These are phyloP conservation scores for Rubia balearica DNA, from an alignment of 305 asterid species.

Conservation along the genomic window DNA sequence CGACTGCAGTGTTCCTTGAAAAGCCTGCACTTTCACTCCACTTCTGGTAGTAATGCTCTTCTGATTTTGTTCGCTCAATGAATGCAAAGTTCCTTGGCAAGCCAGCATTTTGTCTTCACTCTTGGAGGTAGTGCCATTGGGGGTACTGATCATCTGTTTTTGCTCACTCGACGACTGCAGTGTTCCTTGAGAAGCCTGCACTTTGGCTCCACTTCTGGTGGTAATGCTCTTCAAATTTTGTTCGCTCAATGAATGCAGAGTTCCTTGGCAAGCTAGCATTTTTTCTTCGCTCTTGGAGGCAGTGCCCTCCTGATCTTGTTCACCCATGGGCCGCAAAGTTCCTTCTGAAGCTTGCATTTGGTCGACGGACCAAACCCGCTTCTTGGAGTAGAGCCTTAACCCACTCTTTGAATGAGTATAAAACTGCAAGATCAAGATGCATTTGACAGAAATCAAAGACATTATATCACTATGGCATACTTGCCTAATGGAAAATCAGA, in stretches of 20 bases:
- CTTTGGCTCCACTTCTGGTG: background rate
- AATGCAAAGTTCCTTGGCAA: constrained; percentile 25
- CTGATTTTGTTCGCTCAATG: constrained; percentile 12
- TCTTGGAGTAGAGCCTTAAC: constrained; percentile 43
- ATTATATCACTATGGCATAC: background rate
- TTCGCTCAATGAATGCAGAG: constrained; percentile 19
- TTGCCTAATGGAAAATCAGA: background rate
- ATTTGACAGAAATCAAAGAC: background rate
- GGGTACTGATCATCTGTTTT: constrained; percentile 21
- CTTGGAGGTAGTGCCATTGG: constrained; percentile 24
- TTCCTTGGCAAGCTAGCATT: constrained; percentile 22
- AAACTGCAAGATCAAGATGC: constrained; percentile 33
- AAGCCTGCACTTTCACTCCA: constrained; percentile 7
- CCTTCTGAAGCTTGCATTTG: constrained; percentile 22
- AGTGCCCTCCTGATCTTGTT: constrained; percentile 16
- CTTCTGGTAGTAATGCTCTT: constrained; percentile 17
- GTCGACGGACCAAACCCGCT: constrained; percentile 29
- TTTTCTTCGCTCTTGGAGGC: constrained; percentile 28
- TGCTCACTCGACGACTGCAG: constrained; percentile 18
- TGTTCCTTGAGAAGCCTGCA: constrained; percentile 23
- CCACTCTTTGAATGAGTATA: constrained; percentile 41
- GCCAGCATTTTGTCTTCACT: constrained; percentile 24
- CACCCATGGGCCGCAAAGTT: constrained; percentile 20
- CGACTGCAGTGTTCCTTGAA: constrained; percentile 25
- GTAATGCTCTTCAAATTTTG: constrained; percentile 19